phyloP scores from a whole-genome alignment of 768 basidiomycete species.

The Tricholoma hemisulphureum region DNA sequence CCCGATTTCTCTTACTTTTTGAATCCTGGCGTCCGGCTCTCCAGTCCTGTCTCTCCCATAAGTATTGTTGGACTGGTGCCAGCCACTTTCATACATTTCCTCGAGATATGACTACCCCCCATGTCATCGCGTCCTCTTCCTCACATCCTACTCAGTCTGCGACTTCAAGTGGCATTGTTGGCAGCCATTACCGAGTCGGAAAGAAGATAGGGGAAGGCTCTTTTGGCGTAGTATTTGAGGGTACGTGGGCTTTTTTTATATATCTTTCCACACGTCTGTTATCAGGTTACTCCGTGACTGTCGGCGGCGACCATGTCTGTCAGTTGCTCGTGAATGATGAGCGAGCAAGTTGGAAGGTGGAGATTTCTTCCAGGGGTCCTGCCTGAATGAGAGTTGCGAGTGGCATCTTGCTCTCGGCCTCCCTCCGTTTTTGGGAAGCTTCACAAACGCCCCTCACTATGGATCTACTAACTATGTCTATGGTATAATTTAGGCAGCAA shows the following conservation, averaged over 20 bases:
- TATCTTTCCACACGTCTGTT: neutral
- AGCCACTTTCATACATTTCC: slow-evolving; percentile 7
- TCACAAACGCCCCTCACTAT: neutral
- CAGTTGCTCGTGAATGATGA: neutral
- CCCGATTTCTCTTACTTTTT: slow-evolving; percentile 9
- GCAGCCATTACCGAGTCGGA: slow-evolving; percentile 83
- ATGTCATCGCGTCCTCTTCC: slow-evolving; percentile 80
- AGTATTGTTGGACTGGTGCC: slow-evolving; percentile 26
- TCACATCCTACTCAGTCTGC: slow-evolving; percentile 63
- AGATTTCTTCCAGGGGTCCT: neutral
- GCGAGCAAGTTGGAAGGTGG: neutral
- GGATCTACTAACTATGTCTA: slow-evolving; percentile 6
- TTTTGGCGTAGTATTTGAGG: slow-evolving; percentile 98
- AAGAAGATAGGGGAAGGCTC: slow-evolving; percentile 99
- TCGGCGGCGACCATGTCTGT: neutral
- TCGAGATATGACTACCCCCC: slow-evolving; percentile 69
- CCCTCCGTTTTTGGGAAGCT: neutral
- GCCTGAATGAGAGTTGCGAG: too few species aligned
- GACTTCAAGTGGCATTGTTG: slow-evolving; percentile 71
- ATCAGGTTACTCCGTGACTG: neutral
- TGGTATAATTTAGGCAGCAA: slow-evolving; percentile 62
- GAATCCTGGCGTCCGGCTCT: slow-evolving; percentile 17
- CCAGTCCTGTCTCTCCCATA: slow-evolving; percentile 16
- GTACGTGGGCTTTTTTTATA: slow-evolving; percentile 39
- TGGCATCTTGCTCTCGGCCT: neutral